Conservation (phyloP, 75 land plant species). For the Cunninghamia lanceolata region DNA sequence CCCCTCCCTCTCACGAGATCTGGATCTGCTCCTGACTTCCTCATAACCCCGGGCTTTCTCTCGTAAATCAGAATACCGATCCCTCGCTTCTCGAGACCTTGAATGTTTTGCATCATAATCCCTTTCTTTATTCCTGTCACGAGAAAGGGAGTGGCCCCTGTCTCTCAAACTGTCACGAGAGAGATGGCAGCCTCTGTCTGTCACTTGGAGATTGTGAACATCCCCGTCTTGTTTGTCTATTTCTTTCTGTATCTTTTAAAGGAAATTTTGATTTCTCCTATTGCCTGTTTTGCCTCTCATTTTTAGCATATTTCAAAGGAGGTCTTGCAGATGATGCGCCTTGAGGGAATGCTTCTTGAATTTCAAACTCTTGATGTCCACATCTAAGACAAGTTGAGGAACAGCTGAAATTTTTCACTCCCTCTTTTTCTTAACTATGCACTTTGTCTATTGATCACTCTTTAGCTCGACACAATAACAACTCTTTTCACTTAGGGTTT, state of each 20-base stretch:
- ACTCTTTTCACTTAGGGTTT: too few relatives aligned
- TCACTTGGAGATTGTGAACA: not conserved
- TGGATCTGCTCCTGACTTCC: not conserved
- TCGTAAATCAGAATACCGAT: not conserved
- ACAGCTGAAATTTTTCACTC: too few relatives aligned
- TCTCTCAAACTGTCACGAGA: conserved; percentile 16
- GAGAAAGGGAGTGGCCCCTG: conserved; percentile 7
- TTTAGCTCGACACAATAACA: too few relatives aligned
- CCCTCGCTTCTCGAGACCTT: conserved; percentile 10
- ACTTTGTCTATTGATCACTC: too few relatives aligned
- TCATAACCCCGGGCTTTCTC: not conserved
- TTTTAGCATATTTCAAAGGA: not conserved
- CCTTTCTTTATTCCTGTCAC: conserved; percentile 21
- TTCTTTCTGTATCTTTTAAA: not conserved
- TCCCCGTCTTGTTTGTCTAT: not conserved
- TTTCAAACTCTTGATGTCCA: too few relatives aligned
- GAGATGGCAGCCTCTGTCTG: conserved; percentile 4
- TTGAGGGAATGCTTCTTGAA: too few relatives aligned
- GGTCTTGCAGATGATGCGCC: not conserved
- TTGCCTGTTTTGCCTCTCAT: not conserved
- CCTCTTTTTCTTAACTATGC: too few relatives aligned
- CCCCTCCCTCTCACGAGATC: conserved; percentile 16
- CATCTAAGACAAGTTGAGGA: too few relatives aligned
- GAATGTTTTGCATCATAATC: not conserved
- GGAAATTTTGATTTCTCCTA: not conserved